A percentile compares a stretch with the other conserved stretches of the same genome.
Evolutionary conservation across 2,329 filamentous ascomycete species (phyloP).

Genomic region (Parascedosporium putredinis): DNA sequence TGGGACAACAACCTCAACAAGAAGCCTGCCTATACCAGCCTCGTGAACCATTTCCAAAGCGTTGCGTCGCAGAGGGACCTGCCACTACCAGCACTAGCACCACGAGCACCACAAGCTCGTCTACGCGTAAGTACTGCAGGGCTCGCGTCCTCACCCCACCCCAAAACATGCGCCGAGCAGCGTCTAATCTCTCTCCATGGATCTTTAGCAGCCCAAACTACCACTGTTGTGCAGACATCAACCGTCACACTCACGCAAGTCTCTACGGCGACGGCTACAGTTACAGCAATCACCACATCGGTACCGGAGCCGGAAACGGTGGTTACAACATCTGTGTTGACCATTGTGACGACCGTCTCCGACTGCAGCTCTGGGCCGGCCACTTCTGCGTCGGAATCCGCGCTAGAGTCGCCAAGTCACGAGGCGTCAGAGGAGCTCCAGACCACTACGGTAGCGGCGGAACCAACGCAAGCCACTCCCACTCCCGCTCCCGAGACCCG

Average conservation of each 20-base stretch:
- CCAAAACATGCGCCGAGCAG: no score
- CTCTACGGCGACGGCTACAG: background rate
- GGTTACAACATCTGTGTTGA: background rate
- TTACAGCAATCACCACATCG: background rate
- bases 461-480: no score
- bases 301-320: background rate
- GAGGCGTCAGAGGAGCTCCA: background rate
- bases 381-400: background rate
- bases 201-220: background rate
- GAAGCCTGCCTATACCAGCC: conserved; percentile 13
- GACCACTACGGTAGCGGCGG: background rate
- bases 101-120: background rate
- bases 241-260: background rate
- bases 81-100: background rate
- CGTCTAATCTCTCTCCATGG: no score
- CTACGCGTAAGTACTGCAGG: no score
- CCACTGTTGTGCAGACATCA: background rate
- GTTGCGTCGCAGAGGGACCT: background rate
- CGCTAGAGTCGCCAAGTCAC: background rate
- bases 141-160: background rate
- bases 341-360: background rate
- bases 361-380: background rate
- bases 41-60: conserved; percentile 1
- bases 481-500: background rate
- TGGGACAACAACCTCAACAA: conserved; percentile 14